Evolutionary conservation across 805 yeast genomes (phyloP).

Genomic region (Candida dajiaensis): DNA sequence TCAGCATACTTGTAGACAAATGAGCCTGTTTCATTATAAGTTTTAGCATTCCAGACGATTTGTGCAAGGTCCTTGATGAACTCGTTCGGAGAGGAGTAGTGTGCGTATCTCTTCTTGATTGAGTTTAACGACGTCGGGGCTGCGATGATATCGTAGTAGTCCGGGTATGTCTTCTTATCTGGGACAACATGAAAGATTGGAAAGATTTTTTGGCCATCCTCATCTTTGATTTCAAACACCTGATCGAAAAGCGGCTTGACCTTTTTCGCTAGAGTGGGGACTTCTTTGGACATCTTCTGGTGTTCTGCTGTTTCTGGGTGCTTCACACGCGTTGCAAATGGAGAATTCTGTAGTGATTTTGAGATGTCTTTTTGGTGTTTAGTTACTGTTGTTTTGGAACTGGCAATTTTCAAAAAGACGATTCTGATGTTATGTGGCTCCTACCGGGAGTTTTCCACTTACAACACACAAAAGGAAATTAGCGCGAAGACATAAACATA

Average conservation of each 20-base stretch:
- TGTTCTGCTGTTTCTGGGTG: not conserved
- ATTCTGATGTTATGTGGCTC: not conserved
- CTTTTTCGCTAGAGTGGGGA: constrained; percentile 17
- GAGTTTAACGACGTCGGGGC: constrained; percentile 80
- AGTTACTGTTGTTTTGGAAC: not conserved
- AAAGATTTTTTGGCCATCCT: constrained; percentile 36
- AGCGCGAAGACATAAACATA: too few relatives aligned
- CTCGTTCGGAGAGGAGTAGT: constrained; percentile 56
- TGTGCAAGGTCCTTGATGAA: constrained; percentile 76
- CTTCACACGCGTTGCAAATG: not conserved
- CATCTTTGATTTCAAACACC: constrained; percentile 35
- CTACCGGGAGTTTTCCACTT: not conserved
- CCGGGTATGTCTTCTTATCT: constrained; percentile 56
- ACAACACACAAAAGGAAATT: too few relatives aligned
- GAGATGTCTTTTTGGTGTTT: not conserved
- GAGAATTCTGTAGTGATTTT: not conserved
- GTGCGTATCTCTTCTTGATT: constrained; percentile 51
- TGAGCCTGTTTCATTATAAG: constrained; percentile 69
- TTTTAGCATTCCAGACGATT: constrained; percentile 85
- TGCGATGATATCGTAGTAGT: constrained; percentile 72
- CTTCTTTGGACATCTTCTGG: constrained; percentile 16
- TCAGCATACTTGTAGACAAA: constrained; percentile 63
- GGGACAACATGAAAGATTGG: constrained; percentile 71
- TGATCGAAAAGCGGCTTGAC: constrained; percentile 29
- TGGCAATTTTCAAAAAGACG: not conserved